These are phyloP conservation scores for Dactylis glomerata DNA, from an alignment of 176 grass and related monocot species.

Conservation along the genomic window DNA sequence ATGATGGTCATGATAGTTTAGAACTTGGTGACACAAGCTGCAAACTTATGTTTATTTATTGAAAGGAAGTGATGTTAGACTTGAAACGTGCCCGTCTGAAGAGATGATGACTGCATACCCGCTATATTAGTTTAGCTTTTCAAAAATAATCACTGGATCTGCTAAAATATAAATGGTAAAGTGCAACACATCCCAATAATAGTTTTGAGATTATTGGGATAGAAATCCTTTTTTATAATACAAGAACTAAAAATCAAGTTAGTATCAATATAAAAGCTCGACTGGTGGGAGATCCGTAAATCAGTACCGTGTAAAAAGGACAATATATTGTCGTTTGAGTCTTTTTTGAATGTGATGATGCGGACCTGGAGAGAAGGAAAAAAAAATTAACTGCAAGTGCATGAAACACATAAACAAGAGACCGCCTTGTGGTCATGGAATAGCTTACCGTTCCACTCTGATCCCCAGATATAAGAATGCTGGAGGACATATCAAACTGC, in stretches of 20 bases:
- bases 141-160: neutral
- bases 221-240: neutral
- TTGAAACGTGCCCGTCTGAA: neutral
- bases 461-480: conserved; percentile 75
- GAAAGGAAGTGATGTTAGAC: conserved; percentile 1
- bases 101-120: neutral
- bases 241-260: neutral
- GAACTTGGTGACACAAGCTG: neutral
- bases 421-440: neutral
- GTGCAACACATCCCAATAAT: neutral
- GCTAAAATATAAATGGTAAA: conserved; percentile 4
- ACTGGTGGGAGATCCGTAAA: neutral
- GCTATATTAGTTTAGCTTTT: conserved; percentile 5
- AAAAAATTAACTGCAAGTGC: conserved; percentile 18
- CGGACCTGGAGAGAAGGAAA: conserved; percentile 49
- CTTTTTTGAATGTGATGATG: conserved; percentile 81
- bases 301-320: conserved; percentile 83
- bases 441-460: conserved; percentile 57
- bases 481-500: conserved; percentile 75
- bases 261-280: neutral
- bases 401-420: conserved; percentile 2
- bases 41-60: neutral
- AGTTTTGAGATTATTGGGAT: neutral
- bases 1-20: neutral
- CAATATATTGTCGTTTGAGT: conserved; percentile 57